Percentiles rank a stretch among this genome's conserved stretches.
These are phyloP conservation scores for Sclerotinia nivalis DNA, from an alignment of 2,329 filamentous ascomycete genomes.

Conservation along the genomic window DNA sequence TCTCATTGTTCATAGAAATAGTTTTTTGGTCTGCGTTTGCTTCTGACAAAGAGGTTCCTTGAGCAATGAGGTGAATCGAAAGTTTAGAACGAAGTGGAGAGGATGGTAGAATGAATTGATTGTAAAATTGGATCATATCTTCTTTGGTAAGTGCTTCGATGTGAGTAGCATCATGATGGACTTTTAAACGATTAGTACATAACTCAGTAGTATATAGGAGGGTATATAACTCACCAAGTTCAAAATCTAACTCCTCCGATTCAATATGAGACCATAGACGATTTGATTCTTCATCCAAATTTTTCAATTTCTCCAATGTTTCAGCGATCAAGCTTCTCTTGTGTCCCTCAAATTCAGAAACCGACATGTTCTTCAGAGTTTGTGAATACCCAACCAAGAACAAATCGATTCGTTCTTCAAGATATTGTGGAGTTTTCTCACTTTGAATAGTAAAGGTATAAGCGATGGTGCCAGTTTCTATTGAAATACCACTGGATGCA, in stretches of 20 bases:
- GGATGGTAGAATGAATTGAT: slow-evolving; percentile 69
- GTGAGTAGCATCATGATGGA: slow-evolving; percentile 65
- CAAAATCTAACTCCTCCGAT: slow-evolving; percentile 86
- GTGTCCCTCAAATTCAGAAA: slow-evolving; percentile 84
- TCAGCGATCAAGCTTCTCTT: slow-evolving; percentile 88
- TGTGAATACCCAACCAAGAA: slow-evolving; percentile 72
- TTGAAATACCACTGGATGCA: slow-evolving; percentile 78
- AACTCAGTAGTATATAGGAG: no score
- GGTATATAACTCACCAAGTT: slow-evolving; percentile 70
- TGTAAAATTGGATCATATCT: slow-evolving; percentile 79
- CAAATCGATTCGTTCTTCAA: slow-evolving; percentile 83
- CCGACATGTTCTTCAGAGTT: slow-evolving; percentile 72
- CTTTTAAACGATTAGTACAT: no score
- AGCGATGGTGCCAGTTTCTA: slow-evolving; percentile 72
- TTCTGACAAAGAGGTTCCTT: slow-evolving; percentile 50
- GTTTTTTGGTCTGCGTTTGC: slow-evolving; percentile 43
- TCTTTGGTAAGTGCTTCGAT: slow-evolving; percentile 74
- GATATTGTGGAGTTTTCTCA: slow-evolving; percentile 78
- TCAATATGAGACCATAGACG: slow-evolving; percentile 84
- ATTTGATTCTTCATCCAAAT: slow-evolving; percentile 78
- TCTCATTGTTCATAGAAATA: slow-evolving; percentile 34
- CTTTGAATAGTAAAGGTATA: slow-evolving; percentile 93
- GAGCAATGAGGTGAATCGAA: slow-evolving; percentile 79
- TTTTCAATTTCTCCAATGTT: slow-evolving; percentile 87
- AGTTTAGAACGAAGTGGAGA: slow-evolving; percentile 78